Percentiles rank a stretch among this genome's conserved stretches.
Conservation (phyloP, 768 basidiomycete genomes). For the Mycena olivaceomarginata region DNA sequence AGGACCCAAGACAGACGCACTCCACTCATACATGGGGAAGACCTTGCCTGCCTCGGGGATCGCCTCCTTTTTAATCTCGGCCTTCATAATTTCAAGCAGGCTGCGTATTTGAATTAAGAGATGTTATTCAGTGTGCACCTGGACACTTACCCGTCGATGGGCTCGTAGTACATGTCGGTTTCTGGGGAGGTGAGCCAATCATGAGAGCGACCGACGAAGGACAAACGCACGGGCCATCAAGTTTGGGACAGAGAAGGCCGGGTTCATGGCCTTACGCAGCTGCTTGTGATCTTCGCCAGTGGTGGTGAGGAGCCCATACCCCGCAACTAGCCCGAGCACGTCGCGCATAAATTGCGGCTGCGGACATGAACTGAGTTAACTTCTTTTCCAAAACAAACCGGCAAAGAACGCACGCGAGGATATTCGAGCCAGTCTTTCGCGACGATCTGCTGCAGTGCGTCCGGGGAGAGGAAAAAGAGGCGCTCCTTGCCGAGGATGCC, state of each 20-base stretch:
- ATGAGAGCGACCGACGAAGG: background rate
- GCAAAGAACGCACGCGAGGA: constrained; percentile 57
- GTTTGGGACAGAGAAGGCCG: constrained; percentile 69
- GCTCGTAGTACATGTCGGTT: constrained; percentile 67
- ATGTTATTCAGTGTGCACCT: no score
- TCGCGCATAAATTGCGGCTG: constrained; percentile 67
- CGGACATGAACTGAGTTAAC: background rate
- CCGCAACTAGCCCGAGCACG: constrained; percentile 63
- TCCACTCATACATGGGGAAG: constrained; percentile 65
- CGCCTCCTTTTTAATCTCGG: constrained; percentile 52
- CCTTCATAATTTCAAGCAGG: constrained; percentile 61
- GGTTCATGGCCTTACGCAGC: constrained; percentile 72
- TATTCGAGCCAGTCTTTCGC: constrained; percentile 67
- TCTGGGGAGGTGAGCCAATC: constrained; percentile 50
- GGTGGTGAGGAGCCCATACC: constrained; percentile 68
- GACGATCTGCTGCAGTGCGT: constrained; percentile 66
- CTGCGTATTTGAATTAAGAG: constrained; percentile 40
- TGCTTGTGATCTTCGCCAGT: constrained; percentile 69
- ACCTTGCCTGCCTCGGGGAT: constrained; percentile 51
- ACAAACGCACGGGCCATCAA: constrained; percentile 59
- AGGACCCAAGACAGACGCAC: constrained; percentile 54
- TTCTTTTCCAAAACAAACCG: background rate
- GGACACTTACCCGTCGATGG: constrained; percentile 62
- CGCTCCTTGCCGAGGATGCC: constrained; percentile 68
- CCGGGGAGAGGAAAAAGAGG: constrained; percentile 65